These are phyloP conservation scores for Pseudozyma pruni DNA, from an alignment of 1,284 basidiomycete genomes.

Conservation along the genomic window DNA sequence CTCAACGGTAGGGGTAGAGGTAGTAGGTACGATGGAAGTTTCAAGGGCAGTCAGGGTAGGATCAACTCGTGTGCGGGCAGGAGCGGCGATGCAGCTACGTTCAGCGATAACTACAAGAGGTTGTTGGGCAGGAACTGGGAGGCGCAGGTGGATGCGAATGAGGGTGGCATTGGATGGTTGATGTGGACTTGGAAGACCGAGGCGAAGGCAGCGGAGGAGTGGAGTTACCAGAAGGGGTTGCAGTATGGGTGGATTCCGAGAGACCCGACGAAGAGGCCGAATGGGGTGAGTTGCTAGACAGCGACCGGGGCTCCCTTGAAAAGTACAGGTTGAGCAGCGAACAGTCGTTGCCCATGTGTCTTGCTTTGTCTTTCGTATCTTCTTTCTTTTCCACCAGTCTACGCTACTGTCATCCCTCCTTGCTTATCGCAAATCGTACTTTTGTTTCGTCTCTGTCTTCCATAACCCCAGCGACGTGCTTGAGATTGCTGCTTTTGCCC, in stretches of 20 bases:
- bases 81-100: conserved; percentile 78
- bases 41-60: conserved; percentile 62
- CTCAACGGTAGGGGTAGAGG: conserved; percentile 75
- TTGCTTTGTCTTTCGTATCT: no score
- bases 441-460: background rate
- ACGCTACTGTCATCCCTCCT: no score
- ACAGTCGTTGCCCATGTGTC: no score
- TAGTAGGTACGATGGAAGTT: conserved; percentile 83
- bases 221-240: conserved; percentile 65
- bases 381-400: no score
- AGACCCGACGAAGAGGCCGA: conserved; percentile 44
- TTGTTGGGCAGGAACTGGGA: conserved; percentile 86
- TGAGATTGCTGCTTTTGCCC: no score
- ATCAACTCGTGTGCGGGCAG: conserved; percentile 79
- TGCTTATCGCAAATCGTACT: no score
- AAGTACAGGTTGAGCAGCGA: no score
- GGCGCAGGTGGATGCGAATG: conserved; percentile 73
- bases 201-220: conserved; percentile 58
- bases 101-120: conserved; percentile 82
- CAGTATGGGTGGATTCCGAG: conserved; percentile 62
- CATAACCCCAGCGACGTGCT: no score
- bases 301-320: background rate
- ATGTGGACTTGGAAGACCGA: conserved; percentile 85
- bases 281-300: conserved; percentile 27
- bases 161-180: conserved; percentile 76